Evolutionary conservation across 2,329 filamentous ascomycete species (phyloP).

Genomic region (Diaporthe capsici): DNA sequence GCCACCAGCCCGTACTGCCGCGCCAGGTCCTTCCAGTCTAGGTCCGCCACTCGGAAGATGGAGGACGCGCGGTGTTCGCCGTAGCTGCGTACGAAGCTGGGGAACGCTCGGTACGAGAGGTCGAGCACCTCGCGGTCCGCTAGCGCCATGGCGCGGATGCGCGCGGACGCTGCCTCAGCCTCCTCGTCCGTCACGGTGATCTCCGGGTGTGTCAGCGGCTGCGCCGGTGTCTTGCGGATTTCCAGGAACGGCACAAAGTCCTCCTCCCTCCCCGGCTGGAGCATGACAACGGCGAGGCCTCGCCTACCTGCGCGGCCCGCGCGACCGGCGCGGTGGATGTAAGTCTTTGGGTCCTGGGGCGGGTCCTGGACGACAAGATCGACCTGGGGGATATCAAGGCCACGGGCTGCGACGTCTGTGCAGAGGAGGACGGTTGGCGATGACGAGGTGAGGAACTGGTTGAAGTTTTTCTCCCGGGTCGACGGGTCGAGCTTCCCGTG

Average conservation of each 20-base stretch:
- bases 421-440: conserved; percentile 87
- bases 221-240: conserved; percentile 88
- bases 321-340: conserved; percentile 92
- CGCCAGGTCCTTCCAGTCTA: conserved; percentile 88
- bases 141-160: conserved; percentile 55
- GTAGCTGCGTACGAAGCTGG: conserved; percentile 93
- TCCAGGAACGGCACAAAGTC: conserved; percentile 91
- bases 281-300: conserved; percentile 87
- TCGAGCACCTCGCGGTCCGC: conserved; percentile 81
- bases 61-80: conserved; percentile 91
- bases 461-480: conserved; percentile 90
- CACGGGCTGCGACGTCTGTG: conserved; percentile 91
- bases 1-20: conserved; percentile 88
- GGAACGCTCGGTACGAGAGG: conserved; percentile 91
- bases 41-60: conserved; percentile 86
- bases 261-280: conserved; percentile 88
- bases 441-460: conserved; percentile 81
- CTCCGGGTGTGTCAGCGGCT: conserved; percentile 69
- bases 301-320: conserved; percentile 90
- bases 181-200: conserved; percentile 73
- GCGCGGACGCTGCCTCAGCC: conserved; percentile 58
- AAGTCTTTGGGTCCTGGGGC: conserved; percentile 90
- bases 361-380: conserved; percentile 92
- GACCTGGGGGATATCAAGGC: conserved; percentile 91
- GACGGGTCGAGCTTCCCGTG: conserved; percentile 94